A percentile compares a stretch with the other conserved stretches of the same genome.
phyloP scores from a whole-genome alignment of 1,284 basidiomycete genomes.

The Puccinia sorghi region DNA sequence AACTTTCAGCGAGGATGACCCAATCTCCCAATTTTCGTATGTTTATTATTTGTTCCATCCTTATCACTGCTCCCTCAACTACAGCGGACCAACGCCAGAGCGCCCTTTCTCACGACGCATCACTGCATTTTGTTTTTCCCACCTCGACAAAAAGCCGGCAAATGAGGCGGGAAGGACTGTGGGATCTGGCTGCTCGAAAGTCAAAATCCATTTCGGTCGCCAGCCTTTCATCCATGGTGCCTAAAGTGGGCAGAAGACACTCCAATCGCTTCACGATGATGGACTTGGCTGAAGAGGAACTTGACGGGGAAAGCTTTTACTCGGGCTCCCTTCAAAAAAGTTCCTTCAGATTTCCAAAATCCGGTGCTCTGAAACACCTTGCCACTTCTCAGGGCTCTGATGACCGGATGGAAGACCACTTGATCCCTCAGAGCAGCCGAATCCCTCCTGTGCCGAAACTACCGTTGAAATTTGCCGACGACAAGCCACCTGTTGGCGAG shows the following conservation, averaged over 20 bases:
- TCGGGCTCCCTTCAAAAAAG: neutral
- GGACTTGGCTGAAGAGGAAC: constrained; percentile 7
- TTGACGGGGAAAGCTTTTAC: neutral
- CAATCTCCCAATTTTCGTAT: constrained; percentile 25
- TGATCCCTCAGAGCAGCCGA: neutral
- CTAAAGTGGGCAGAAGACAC: neutral
- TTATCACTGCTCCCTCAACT: neutral
- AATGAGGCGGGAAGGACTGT: constrained; percentile 1
- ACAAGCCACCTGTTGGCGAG: neutral
- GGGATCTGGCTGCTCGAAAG: constrained; percentile 21
- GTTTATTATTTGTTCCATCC: neutral
- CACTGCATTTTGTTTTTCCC: neutral
- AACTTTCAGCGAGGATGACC: constrained; percentile 23
- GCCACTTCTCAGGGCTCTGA: neutral
- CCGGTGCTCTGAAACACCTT: neutral
- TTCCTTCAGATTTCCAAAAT: neutral
- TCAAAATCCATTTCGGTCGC: constrained; percentile 13
- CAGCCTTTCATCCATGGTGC: constrained; percentile 19
- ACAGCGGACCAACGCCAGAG: neutral
- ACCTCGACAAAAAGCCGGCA: neutral
- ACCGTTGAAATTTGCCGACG: neutral
- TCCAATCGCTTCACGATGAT: constrained; percentile 21
- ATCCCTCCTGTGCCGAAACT: constrained; percentile 7
- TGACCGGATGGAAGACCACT: neutral
- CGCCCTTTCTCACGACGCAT: neutral